Evolutionary conservation across 1,284 basidiomycete species (phyloP).

Genomic region (Cystobasidium slooffiae): DNA sequence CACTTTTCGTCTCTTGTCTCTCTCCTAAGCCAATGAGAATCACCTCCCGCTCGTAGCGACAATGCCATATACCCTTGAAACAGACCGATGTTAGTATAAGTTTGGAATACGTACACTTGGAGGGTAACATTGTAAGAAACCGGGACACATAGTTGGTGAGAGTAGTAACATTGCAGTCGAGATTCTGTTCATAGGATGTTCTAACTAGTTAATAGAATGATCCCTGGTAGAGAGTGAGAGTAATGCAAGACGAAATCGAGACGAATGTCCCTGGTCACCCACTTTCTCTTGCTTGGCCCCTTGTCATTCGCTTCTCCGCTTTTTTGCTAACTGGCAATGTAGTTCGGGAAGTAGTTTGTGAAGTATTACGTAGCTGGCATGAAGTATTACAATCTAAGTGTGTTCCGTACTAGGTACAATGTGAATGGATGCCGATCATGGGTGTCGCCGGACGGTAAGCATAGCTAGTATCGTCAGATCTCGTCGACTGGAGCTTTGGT

Average conservation of each 20-base stretch:
- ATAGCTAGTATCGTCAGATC: no score
- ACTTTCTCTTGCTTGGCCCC: background rate
- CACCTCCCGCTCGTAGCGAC: background rate
- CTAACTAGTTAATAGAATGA: background rate
- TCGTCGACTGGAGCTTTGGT: no score
- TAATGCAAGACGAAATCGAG: conserved; percentile 22
- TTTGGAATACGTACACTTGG: background rate
- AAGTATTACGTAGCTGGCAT: no score
- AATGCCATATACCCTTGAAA: conserved; percentile 4
- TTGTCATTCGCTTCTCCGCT: background rate
- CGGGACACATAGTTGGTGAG: conserved; percentile 13
- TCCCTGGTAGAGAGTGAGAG: background rate
- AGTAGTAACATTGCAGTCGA: conserved; percentile 9
- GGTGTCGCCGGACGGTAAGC: no score
- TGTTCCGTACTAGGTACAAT: no score
- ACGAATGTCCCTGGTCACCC: conserved; percentile 1
- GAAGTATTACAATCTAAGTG: no score
- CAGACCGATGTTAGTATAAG: background rate
- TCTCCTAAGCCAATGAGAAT: no score
- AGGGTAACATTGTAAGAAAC: background rate
- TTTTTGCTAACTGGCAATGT: background rate
- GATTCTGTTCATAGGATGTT: background rate
- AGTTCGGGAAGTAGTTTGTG: no score
- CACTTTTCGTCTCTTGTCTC: no score
- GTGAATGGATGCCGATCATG: no score